Evolutionary conservation across 768 basidiomycete genomes (phyloP).

Genomic region (Boletus pseudopeckii): DNA sequence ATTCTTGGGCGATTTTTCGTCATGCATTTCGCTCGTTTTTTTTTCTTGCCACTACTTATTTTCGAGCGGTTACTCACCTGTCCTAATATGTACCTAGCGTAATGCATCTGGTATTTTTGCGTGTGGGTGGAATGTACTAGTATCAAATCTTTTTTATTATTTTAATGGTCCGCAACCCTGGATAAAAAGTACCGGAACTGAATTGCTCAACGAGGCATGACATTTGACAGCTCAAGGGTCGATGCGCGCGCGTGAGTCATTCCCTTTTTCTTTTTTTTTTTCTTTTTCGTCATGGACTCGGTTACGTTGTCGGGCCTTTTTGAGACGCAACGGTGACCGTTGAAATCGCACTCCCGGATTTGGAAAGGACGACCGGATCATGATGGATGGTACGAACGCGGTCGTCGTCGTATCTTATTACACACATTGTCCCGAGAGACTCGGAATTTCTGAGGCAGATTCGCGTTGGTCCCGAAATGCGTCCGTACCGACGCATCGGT

Average conservation of each 20-base stretch:
- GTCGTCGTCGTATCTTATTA: too few species aligned
- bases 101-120: slow-evolving; percentile 17
- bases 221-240: background rate
- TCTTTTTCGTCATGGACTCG: background rate
- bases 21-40: background rate
- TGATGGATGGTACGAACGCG: background rate
- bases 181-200: background rate
- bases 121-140: background rate
- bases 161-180: background rate
- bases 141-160: background rate
- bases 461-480: too few species aligned
- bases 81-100: slow-evolving; percentile 30
- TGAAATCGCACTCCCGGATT: background rate
- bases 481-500: too few species aligned
- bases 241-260: background rate
- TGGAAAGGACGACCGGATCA: background rate
- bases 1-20: background rate
- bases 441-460: too few species aligned
- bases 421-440: too few species aligned
- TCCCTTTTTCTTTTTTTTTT: background rate
- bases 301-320: too few species aligned
- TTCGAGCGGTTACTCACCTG: background rate
- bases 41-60: background rate
- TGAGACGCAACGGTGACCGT: too few species aligned
- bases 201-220: background rate